A percentile compares a stretch with the other conserved stretches of the same genome.
Evolutionary conservation across 371 early-diverging fungal genomes (phyloP).

Genomic region (Fennellomyces sp.): DNA sequence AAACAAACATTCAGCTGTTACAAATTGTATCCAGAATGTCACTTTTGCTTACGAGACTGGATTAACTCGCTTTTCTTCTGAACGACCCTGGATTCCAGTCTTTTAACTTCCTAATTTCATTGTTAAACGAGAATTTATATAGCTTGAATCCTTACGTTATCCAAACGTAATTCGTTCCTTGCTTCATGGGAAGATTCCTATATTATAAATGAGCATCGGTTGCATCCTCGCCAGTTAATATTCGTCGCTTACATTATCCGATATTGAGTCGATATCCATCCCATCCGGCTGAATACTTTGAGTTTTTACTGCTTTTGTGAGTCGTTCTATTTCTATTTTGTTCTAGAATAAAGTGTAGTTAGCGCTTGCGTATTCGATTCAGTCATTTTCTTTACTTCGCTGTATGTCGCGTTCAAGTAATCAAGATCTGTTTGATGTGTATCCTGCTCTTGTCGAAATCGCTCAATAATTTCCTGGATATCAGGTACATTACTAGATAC

Average conservation of each 20-base stretch:
- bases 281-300: not conserved
- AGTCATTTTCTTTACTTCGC: not conserved
- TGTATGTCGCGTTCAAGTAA: not conserved
- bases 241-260: not conserved
- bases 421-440: not conserved
- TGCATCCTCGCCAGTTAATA: not conserved
- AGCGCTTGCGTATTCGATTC: no score
- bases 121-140: no score
- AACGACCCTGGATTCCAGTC: not conserved
- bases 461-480: not conserved
- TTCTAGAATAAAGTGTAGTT: not conserved
- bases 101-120: not conserved
- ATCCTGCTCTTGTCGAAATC: constrained; percentile 2
- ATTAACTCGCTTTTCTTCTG: not conserved
- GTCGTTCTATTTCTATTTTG: not conserved
- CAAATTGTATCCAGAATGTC: no score
- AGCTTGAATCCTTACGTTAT: no score
- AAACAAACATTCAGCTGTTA: no score
- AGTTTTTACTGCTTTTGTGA: not conserved
- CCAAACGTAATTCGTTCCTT: not conserved
- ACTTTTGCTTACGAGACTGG: not conserved
- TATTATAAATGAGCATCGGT: not conserved
- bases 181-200: not conserved
- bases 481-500: not conserved
- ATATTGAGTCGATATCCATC: not conserved